Evolutionary conservation across 192 early-diverging fungal genomes (phyloP), one percentile per base, ranked within the genome.

Genomic region (Funneliformis geosporum): DNA sequence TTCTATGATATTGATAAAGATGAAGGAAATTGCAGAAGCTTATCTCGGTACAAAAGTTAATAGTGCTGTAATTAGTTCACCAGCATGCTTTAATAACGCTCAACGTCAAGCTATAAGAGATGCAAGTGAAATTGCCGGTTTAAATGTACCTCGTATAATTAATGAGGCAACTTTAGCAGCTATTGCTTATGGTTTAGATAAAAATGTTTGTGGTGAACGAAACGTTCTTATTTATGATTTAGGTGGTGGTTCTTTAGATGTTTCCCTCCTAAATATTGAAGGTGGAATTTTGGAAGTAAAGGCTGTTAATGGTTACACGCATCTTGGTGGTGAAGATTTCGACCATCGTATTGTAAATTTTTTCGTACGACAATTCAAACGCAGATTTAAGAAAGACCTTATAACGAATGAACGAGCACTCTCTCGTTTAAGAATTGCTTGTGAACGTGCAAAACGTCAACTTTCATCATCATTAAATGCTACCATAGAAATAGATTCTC

Each of bases 161-260:
- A 95, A 95, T 85, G n/a, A 93, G 94, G 80, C 94, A 94, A 33
- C 93, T 14, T 93, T 94, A n/a, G 94, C 94, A 70, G 94, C 94
- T 74, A 84, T 95, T 8, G 94, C 94, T 28, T 95, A 93, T 80
- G 94, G 94, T 80, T 80, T 94, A 16, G 92, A 93, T 79, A 85
- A 85, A 44, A 79, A 77, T 27, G 5, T 16, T 1, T 40, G 39
- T 18, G 91, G 89, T 28, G 94, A 96, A 87, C 91, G 90, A 83
- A 81, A 91, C 50, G 88, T 97, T 71, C 92, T 93, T 42, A 94
- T 97, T 47, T 97, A 92, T 88, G 95, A 97, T 90, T 87, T 97
- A 72, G 95, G 95, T 38, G 95, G 95, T 84, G 95, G 95, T 85
- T 96, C 95, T 23, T 97, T 96, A 83, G 94, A 96, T 92, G 91